Conservation (phyloP, 2,329 filamentous ascomycete genomes). For the Ophiostoma sp. region DNA sequence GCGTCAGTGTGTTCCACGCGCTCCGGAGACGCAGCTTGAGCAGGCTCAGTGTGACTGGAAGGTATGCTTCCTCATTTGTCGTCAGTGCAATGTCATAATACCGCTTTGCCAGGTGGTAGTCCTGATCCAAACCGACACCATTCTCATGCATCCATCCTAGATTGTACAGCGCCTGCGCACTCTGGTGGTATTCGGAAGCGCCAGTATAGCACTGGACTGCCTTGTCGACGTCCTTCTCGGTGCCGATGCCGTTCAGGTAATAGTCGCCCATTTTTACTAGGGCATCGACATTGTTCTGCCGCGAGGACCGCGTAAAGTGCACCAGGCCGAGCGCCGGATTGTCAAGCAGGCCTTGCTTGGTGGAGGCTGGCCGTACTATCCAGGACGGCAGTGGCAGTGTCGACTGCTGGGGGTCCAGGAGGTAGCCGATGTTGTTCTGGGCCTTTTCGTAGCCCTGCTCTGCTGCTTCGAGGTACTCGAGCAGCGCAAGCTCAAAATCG, state of each 20-base stretch:
- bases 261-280: conserved; percentile 99
- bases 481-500: conserved; percentile 71
- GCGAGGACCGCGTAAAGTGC: conserved; percentile 92
- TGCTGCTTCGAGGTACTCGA: conserved; percentile 79
- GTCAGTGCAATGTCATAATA: conserved; percentile 91
- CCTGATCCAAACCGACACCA: conserved; percentile 83
- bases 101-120: conserved; percentile 93
- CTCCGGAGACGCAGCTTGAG: conserved; percentile 78
- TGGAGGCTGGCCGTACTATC: conserved; percentile 31
- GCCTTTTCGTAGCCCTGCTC: conserved; percentile 88
- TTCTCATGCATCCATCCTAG: conserved; percentile 99
- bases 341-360: conserved; percentile 38
- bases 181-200: conserved; percentile 84
- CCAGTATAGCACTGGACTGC: conserved; percentile 89
- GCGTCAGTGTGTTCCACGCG: conserved; percentile 89
- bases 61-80: conserved; percentile 87
- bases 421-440: conserved; percentile 82
- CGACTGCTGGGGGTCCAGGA: conserved; percentile 70
- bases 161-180: conserved; percentile 94
- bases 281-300: conserved; percentile 87
- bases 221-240: conserved; percentile 67
- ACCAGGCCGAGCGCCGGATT: conserved; percentile 66
- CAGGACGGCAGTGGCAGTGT: conserved; percentile 52
- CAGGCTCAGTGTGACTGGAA: conserved; percentile 83
- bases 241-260: conserved; percentile 78